These are phyloP conservation scores for Cryomyces antarcticus DNA, from an alignment of 495 filamentous ascomycete genomes.

Conservation along the genomic window DNA sequence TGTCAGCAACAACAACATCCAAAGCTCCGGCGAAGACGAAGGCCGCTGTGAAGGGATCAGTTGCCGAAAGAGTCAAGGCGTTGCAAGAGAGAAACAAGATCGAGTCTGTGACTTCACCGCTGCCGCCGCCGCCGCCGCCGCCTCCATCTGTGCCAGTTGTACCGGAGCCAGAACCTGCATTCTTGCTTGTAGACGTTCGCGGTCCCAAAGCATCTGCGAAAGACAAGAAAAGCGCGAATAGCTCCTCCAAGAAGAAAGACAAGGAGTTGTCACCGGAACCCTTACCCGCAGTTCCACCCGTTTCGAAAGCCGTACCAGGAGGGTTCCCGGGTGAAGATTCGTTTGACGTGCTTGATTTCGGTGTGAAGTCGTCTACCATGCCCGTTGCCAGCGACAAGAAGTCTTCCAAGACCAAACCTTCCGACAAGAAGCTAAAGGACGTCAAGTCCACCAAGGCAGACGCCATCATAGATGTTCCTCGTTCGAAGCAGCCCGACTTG, in stretches of 20 bases:
- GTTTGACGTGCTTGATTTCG: slow-evolving; percentile 10
- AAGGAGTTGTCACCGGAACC: neutral
- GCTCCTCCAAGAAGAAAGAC: slow-evolving; percentile 8
- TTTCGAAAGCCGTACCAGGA: slow-evolving; percentile 18
- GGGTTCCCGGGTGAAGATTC: slow-evolving; percentile 18
- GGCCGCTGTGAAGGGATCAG: slow-evolving; percentile 3
- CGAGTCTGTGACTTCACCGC: neutral
- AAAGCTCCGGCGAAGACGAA: slow-evolving; percentile 8
- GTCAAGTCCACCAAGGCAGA: slow-evolving; percentile 6
- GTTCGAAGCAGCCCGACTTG: neutral
- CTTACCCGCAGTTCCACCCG: slow-evolving; percentile 7
- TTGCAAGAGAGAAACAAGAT: slow-evolving; percentile 10
- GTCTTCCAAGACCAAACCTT: neutral
- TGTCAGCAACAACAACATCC: slow-evolving; percentile 3
- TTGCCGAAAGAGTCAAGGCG: slow-evolving; percentile 15
- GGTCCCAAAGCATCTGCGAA: slow-evolving; percentile 3
- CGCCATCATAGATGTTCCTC: slow-evolving; percentile 4
- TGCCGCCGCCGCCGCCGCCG: slow-evolving; percentile 7
- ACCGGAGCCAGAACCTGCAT: slow-evolving; percentile 4
- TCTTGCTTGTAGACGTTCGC: slow-evolving; percentile 8
- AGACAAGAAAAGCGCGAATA: neutral
- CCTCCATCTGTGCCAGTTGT: neutral
- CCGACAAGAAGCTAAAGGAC: slow-evolving; percentile 5
- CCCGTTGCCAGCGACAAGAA: neutral
- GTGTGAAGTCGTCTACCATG: neutral